Base-by-base conservation (phyloP, 139 green algal species). In the Ettlia oleoabundans region DNA sequence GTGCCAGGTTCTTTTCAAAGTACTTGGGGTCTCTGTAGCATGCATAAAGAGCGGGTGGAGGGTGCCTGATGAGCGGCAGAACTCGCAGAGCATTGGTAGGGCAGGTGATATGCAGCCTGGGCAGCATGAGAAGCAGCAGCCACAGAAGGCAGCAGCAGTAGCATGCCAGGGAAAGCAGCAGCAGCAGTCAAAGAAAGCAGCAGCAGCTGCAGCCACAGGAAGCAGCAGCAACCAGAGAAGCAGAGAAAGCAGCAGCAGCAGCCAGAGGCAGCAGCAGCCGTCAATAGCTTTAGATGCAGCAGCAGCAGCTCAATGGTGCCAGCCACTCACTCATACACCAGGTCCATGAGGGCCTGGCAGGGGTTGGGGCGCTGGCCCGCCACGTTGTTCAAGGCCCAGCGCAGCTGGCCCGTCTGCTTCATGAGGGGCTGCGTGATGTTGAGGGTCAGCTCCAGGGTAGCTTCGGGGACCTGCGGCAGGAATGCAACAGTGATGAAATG, bases 361-460 rank as follows among this genome's bases (percentile, higher is more conserved):
- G 73, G 73, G 0, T 33, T 3, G 2, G 73, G 38, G 33, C 28
- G 21, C 69, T 55, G 73, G 8, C 28, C n/a, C 6, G 43, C 73
- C 33, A 80, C 52, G 35, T 80, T 80, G 53, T 80, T 80, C 9
- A 80, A 19, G 1, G 73, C 73, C 73, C 73, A 80, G 52, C 73
- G 73, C 33, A 80, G 40, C 73, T 80, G 73, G 22, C 73, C 73
- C 21, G 73, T 69, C 73, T 80, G 52, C 7, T 52, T 52, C 73
- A 80, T 80, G 42, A 80, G 73, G 8, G 73, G 73, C 73, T 80
- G 73, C 0, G 73, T 80, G 73, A 80, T 80, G 53, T 80, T 80
- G 53, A 80, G 26, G 24, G n/a, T 24, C 52, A 80, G 24, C 52
- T 26, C 52, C 2, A 80, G 33, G 8, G 35, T 53, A 4, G 73